Percentiles rank a stretch among this genome's conserved stretches.
Evolutionary conservation across 116 monocot genomes (phyloP).

Genomic region (Zostera marina): DNA sequence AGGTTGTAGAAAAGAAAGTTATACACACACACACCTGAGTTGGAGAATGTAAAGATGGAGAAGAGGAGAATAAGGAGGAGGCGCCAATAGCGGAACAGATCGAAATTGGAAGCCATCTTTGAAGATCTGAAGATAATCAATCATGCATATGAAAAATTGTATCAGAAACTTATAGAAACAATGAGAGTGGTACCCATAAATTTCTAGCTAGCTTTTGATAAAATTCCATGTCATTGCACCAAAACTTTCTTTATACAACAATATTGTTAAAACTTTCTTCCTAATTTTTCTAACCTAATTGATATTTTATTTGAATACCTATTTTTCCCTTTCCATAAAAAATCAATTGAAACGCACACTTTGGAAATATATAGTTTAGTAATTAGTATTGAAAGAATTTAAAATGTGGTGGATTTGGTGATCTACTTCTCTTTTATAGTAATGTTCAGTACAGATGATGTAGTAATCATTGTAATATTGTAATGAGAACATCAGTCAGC

Average conservation of each 20-base stretch:
- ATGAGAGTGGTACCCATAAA: neutral
- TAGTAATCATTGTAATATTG: no score
- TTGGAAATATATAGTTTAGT: no score
- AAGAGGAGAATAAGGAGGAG: slow-evolving; percentile 3
- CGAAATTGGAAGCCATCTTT: slow-evolving; percentile 4
- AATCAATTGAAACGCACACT: no score
- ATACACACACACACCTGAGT: slow-evolving; percentile 3
- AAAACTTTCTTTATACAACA: neutral
- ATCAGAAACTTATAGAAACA: neutral
- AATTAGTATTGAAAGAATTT: no score
- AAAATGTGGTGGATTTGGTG: no score
- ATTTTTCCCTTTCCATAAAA: no score
- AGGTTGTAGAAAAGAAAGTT: neutral
- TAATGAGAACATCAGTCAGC: no score
- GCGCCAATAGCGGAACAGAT: slow-evolving; percentile 1
- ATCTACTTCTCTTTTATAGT: no score
- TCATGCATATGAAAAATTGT: neutral
- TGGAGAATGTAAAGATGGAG: slow-evolving; percentile 1
- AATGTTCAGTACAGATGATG: no score
- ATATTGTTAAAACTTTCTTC: no score
- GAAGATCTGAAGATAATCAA: neutral
- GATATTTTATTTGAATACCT: no score
- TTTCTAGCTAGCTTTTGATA: neutral
- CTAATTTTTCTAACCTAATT: no score
- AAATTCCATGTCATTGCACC: neutral